Conservation (phyloP, 2,329 filamentous ascomycete species). For the Aspergillus thermomutatus region DNA sequence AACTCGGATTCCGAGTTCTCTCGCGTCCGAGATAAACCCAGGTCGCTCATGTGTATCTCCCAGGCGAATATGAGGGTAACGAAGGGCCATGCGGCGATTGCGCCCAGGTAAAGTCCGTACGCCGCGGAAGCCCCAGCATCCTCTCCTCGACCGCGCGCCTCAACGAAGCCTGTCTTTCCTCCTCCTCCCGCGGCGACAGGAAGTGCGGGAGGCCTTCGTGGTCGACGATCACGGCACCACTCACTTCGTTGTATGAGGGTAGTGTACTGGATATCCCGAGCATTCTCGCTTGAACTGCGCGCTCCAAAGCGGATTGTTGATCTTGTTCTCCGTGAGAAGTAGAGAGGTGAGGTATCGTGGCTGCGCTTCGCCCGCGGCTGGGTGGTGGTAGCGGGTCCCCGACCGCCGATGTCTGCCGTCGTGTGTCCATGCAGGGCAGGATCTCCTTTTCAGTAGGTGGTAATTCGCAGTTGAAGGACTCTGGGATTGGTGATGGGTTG, state of each 20-base stretch:
- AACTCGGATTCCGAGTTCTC: neutral
- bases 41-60: neutral
- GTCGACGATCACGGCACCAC: constrained; percentile 24
- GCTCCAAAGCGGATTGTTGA: neutral
- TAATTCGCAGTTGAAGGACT: neutral
- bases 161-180: constrained; percentile 14
- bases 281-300: neutral
- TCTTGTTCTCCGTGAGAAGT: neutral
- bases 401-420: neutral
- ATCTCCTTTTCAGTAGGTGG: neutral
- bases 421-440: neutral
- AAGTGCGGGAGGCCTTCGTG: constrained; percentile 21
- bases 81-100: constrained; percentile 1
- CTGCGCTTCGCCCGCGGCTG: neutral
- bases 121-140: constrained; percentile 22
- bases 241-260: constrained; percentile 25
- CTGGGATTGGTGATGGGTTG: neutral
- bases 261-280: constrained; percentile 3
- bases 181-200: constrained; percentile 24
- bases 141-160: constrained; percentile 21
- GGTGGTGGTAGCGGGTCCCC: neutral
- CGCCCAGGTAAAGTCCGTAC: constrained; percentile 22
- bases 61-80: constrained; percentile 15
- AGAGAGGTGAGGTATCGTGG: neutral
- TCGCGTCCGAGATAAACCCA: neutral